Evolutionary conservation across 2,329 filamentous ascomycete genomes (phyloP), one percentile per base, ranked within the genome.

Genomic region (Teratosphaeria gauchensis): DNA sequence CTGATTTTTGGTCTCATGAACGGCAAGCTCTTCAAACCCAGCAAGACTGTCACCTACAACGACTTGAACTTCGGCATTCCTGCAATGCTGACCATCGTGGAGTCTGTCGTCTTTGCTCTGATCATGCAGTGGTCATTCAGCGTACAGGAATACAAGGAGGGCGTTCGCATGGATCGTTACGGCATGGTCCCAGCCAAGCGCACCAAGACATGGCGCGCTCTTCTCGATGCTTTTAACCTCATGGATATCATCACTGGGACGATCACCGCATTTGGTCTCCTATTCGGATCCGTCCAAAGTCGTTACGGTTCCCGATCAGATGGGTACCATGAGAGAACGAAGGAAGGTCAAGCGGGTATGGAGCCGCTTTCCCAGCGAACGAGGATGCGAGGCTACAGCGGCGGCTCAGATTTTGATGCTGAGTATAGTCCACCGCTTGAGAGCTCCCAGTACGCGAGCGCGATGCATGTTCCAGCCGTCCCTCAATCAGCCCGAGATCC

Each of bases 51-150:
- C 21, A 64, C 62, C 14, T 64, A 64, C 53, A 64, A 64, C 58
- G 62, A 64, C 58, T 59, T 64, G 57, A 63, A 64, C 55, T 64
- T 60, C 56, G 62, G 62, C 38, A 52, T 64, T 38, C 62, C 59
- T 28, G 57, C 62, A 9, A 57, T 61, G 30, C 32, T 64, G 38
- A 63, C 61, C 16, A 61, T 57, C 53, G 42, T 64, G 51, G 62
- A 64, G 58, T 33, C 59, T 16, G 46, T 63, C 19, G 46, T 61
- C 35, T 64, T 64, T 53, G 60, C 59, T 24, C 52, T 64, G 7
- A 24, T 64, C 6, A 63, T 63, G 57, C 61, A 62, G 31, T 64
- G 62, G 62, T 51, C 62, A 2, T 64, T 58, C 56, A 61, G 61
- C 48, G 38, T 58, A 3, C 24, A 35, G 35, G 62, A 64, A 42